phyloP scores from a whole-genome alignment of 305 asterid species.

The Fraxinus velutina region DNA sequence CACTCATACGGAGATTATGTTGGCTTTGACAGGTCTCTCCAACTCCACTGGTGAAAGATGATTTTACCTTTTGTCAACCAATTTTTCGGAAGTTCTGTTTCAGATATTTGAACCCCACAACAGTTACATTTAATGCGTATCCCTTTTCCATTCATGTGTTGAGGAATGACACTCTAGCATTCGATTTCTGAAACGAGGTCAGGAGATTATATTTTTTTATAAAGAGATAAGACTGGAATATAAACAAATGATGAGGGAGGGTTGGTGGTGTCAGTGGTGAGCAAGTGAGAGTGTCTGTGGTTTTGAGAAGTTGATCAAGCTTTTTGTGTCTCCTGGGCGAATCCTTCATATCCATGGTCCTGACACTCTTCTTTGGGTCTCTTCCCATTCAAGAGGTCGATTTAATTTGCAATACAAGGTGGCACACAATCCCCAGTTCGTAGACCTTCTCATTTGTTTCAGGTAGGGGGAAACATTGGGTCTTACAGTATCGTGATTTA shows the following conservation, averaged over 20 bases:
- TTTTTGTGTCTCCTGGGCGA: slow-evolving; percentile 26
- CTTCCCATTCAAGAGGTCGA: slow-evolving; percentile 14
- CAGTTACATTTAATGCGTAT: not conserved
- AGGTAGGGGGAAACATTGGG: not conserved
- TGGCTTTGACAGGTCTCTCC: slow-evolving; percentile 51
- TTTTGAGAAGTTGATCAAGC: slow-evolving; percentile 28
- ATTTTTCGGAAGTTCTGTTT: not conserved
- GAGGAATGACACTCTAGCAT: slow-evolving; percentile 38
- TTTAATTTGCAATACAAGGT: not conserved
- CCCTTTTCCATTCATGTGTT: slow-evolving; percentile 2
- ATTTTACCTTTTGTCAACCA: not conserved
- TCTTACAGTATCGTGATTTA: not conserved
- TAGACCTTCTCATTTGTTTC: not conserved
- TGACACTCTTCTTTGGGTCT: slow-evolving; percentile 21
- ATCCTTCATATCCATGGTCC: slow-evolving; percentile 3
- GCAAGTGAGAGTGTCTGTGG: slow-evolving; percentile 34
- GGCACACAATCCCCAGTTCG: not conserved
- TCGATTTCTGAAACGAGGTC: slow-evolving; percentile 28
- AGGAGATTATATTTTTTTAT: slow-evolving; percentile 24
- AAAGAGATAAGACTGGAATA: slow-evolving; percentile 12
- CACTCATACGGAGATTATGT: slow-evolving; percentile 46
- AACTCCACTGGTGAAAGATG: slow-evolving; percentile 37
- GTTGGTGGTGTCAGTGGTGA: slow-evolving; percentile 32
- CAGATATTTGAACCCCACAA: not conserved
- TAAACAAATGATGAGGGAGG: slow-evolving; percentile 24